phyloP scores from a whole-genome alignment of 495 filamentous ascomycete genomes.

The Penicillium taxi region DNA sequence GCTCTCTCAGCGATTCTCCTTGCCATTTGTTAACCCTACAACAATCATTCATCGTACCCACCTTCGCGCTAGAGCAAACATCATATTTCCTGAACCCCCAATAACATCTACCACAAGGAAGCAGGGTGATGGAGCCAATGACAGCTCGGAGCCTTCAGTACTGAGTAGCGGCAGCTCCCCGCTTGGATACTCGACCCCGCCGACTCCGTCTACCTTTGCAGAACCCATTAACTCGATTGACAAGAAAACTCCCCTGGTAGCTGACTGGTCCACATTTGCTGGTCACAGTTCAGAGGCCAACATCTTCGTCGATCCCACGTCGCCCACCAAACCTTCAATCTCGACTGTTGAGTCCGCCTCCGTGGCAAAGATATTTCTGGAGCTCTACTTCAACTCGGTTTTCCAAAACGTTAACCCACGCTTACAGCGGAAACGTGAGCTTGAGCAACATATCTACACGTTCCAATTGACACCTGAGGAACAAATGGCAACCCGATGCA shows the following conservation, averaged over 20 bases:
- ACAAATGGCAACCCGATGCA: constrained; percentile 41
- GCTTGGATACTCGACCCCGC: constrained; percentile 26
- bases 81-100: constrained; percentile 23
- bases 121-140: constrained; percentile 24
- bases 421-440: constrained; percentile 54
- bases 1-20: constrained; percentile 43
- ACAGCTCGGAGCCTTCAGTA: constrained; percentile 36
- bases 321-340: constrained; percentile 63
- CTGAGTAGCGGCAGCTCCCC: constrained; percentile 30
- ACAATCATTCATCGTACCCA: constrained; percentile 47
- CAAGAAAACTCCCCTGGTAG: constrained; percentile 6
- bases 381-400: constrained; percentile 69
- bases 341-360: constrained; percentile 68
- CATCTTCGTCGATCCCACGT: no score
- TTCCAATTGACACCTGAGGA: constrained; percentile 48
- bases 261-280: constrained; percentile 5
- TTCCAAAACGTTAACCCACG: constrained; percentile 50
- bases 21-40: constrained; percentile 44
- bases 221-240: constrained; percentile 19
- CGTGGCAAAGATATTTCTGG: constrained; percentile 78
- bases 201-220: constrained; percentile 30
- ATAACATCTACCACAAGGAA: constrained; percentile 7
- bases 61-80: constrained; percentile 35
- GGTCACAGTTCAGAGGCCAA: constrained; percentile 5
- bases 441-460: constrained; percentile 55